Conservation (phyloP, 148 eudicot genomes). For the Bassia scoparia region DNA sequence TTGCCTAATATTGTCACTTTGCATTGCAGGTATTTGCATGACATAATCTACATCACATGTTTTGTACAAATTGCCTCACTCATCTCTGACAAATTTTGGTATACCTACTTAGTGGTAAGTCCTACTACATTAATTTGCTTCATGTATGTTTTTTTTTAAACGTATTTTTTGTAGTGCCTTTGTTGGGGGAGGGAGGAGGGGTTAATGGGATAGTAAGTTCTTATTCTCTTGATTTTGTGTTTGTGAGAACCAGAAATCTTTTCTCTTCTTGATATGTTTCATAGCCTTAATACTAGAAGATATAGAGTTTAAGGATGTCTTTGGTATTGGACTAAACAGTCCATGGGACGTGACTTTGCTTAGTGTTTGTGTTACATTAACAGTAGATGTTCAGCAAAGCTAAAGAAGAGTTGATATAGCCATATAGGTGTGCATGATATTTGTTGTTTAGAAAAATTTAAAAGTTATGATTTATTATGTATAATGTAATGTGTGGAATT, state of each 20-base stretch:
- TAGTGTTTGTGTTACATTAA: background rate
- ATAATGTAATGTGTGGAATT: background rate
- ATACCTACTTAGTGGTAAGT: slow-evolving; percentile 82
- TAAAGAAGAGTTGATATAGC: slow-evolving; percentile 1
- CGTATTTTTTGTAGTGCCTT: background rate
- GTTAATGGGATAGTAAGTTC: background rate
- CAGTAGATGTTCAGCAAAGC: background rate
- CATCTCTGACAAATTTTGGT: slow-evolving; percentile 88
- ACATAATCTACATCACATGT: slow-evolving; percentile 78
- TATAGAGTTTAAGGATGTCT: background rate
- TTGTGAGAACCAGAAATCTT: background rate
- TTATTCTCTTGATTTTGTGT: slow-evolving; percentile 4
- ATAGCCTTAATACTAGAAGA: background rate
- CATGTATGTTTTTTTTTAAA: slow-evolving; percentile 19
- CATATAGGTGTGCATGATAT: background rate
- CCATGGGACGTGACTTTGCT: background rate
- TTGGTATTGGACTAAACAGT: background rate
- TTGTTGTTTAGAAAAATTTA: background rate
- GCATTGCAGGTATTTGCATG: slow-evolving; percentile 82
- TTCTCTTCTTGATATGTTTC: background rate
- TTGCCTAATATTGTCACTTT: slow-evolving; percentile 13
- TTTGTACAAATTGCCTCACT: slow-evolving; percentile 75
- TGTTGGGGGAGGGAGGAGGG: background rate
- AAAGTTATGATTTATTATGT: background rate
- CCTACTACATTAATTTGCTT: slow-evolving; percentile 11